Evolutionary conservation across 805 yeast genomes (phyloP).

Genomic region (Pichia manshurica): DNA sequence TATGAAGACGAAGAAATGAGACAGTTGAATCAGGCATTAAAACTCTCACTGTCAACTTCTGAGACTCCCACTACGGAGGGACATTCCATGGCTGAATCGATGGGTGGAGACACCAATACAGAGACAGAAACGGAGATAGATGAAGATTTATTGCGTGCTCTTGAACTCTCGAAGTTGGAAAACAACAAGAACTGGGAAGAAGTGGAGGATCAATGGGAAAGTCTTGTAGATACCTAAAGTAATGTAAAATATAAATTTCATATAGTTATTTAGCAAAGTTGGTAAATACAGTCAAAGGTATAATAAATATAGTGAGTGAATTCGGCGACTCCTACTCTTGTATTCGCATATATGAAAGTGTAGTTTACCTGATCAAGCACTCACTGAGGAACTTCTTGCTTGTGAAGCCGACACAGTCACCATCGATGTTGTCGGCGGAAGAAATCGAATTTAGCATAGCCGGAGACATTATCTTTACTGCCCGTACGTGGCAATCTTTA

Average conservation of each 20-base stretch:
- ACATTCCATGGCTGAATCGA: no score
- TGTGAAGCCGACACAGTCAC: conserved; percentile 29
- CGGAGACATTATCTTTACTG: conserved; percentile 55
- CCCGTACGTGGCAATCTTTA: conserved; percentile 86
- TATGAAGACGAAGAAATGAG: background rate
- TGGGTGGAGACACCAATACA: background rate
- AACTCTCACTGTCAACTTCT: background rate
- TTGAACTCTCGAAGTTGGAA: conserved; percentile 15
- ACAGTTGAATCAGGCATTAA: conserved; percentile 2
- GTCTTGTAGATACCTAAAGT: background rate
- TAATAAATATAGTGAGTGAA: no score
- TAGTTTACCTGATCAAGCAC: conserved; percentile 26
- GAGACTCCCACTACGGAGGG: background rate
- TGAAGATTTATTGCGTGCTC: conserved; percentile 14
- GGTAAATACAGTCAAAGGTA: no score
- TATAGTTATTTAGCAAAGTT: background rate
- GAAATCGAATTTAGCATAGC: conserved; percentile 21
- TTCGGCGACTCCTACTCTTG: no score
- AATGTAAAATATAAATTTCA: background rate
- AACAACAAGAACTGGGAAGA: conserved; percentile 6
- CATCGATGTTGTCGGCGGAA: conserved; percentile 18
- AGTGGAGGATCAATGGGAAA: conserved; percentile 12
- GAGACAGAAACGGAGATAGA: conserved; percentile 4
- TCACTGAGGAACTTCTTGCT: conserved; percentile 30
- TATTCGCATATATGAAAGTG: background rate